phyloP scores from a whole-genome alignment of 2,329 filamentous ascomycete genomes.

The Macrophomina pseudophaseolina region DNA sequence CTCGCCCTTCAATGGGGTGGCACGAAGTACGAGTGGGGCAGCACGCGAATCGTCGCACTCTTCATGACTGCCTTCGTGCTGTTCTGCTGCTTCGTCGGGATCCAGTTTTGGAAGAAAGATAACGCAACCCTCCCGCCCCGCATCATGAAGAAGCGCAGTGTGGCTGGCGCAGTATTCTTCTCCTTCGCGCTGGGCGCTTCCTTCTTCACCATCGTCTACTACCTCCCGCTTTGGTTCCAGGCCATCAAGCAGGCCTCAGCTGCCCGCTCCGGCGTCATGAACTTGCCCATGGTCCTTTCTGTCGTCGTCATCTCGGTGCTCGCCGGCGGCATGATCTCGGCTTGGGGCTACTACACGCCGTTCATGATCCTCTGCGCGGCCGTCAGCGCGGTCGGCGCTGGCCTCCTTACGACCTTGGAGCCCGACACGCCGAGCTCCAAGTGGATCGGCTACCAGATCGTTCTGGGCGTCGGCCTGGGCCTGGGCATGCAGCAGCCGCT shows the following conservation, averaged over 20 bases:
- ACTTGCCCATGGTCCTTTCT: slow-evolving; percentile 39
- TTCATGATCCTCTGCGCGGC: slow-evolving; percentile 45
- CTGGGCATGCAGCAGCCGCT: slow-evolving; percentile 31
- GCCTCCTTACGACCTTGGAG: slow-evolving; percentile 35
- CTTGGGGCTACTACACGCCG: slow-evolving; percentile 30
- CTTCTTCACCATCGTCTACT: slow-evolving; percentile 38
- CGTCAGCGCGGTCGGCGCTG: slow-evolving; percentile 36
- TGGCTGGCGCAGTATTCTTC: slow-evolving; percentile 42
- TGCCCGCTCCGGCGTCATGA: slow-evolving; percentile 44
- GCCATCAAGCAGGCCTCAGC: slow-evolving; percentile 48
- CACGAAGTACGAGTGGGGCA: slow-evolving; percentile 29
- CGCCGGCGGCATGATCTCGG: slow-evolving; percentile 37
- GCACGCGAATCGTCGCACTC: slow-evolving; percentile 30
- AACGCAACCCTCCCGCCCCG: slow-evolving; percentile 36
- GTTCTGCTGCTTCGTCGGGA: slow-evolving; percentile 29
- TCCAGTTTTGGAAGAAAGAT: slow-evolving; percentile 36
- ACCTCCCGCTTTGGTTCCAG: slow-evolving; percentile 52
- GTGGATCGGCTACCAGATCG: slow-evolving; percentile 41
- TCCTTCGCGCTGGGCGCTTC: slow-evolving; percentile 36
- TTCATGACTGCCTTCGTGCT: slow-evolving; percentile 26
- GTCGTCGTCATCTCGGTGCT: slow-evolving; percentile 37
- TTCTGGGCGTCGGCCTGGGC: slow-evolving; percentile 34
- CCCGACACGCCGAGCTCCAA: slow-evolving; percentile 27
- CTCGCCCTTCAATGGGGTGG: slow-evolving; percentile 47
- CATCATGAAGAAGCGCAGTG: slow-evolving; percentile 38